A percentile compares a stretch with the other conserved stretches of the same genome.
Evolutionary conservation across 116 monocot species (phyloP).

Genomic region (Thalassia testudinum): DNA sequence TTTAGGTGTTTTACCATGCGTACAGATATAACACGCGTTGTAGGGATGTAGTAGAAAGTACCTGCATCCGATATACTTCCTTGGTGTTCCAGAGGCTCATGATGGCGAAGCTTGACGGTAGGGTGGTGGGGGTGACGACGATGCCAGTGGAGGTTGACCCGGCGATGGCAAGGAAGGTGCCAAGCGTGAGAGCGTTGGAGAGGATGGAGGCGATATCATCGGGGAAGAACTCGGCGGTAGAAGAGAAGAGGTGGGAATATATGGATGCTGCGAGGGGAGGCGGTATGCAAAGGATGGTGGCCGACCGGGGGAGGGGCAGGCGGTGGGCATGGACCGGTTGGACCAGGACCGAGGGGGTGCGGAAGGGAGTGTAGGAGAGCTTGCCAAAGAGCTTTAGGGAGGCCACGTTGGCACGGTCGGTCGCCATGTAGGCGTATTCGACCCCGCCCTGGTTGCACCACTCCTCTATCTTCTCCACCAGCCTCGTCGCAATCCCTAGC

Average conservation of each 20-base stretch:
- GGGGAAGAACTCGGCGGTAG: conserved; percentile 32
- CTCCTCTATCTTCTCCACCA: conserved; percentile 27
- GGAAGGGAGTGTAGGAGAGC: conserved; percentile 35
- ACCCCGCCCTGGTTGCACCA: conserved; percentile 41
- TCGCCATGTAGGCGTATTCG: conserved; percentile 59
- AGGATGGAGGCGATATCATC: conserved; percentile 30
- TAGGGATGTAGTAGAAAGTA: neutral
- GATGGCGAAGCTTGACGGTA: conserved; percentile 29
- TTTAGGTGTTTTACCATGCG: too few relatives aligned
- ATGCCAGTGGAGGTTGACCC: neutral
- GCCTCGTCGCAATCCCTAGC: conserved; percentile 35
- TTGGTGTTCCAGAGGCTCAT: conserved; percentile 41
- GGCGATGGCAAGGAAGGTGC: conserved; percentile 27
- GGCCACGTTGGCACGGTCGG: conserved; percentile 32
- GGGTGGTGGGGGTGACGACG: neutral
- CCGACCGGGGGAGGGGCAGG: conserved; percentile 5
- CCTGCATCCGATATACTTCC: conserved; percentile 15
- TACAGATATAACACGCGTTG: too few relatives aligned
- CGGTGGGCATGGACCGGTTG: conserved; percentile 46
- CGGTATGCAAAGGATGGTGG: conserved; percentile 25
- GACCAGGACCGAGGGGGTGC: conserved; percentile 28
- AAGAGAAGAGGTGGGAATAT: conserved; percentile 21
- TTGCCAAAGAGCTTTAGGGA: conserved; percentile 39
- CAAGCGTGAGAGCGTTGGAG: conserved; percentile 25
- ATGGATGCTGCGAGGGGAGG: conserved; percentile 18